Evolutionary conservation across 1,284 basidiomycete species (phyloP), one percentile per base, ranked within the genome.

Genomic region (Malassezia pachydermatis): DNA sequence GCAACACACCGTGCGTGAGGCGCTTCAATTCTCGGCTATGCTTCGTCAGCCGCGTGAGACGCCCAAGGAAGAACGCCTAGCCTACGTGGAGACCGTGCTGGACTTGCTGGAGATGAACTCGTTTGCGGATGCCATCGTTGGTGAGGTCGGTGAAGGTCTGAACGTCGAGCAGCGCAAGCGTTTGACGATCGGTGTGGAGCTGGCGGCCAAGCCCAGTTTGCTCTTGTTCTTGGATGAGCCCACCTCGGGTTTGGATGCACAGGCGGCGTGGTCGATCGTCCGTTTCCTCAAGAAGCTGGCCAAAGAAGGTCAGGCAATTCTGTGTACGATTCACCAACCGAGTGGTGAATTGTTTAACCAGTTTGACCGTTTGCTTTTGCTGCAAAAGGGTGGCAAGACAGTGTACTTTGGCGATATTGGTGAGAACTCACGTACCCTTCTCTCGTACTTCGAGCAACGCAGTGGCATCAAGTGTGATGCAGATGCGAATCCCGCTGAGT

Each of bases 381-480:
- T 67, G 22, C 54, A 67, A 32, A 59, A 59, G 45, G 63, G 63
- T 5, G 59, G 62, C 14, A 55, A 62, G 45, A 58, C 57, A 9
- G 58, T 61, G 29, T 64, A 58, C 55, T 86, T 85, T 59, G 85
- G 84, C 19, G 80, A 86, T 48, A 72, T 86, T 14, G 85, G 85
- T 4, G 55, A 73, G 17, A 77, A 80, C 55, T 76, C 79, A 2
- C 72, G 70, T 24, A 78, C 75, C 0, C 67, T 86, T 30, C 78
- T 84, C 55, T 60, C 76, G 20, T 87, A 86, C 72, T 87, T 87
- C 58, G 80, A 84, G 63, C 62, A 64, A 22, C 78, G 80, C 24
- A 81, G 81, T 20, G 79, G 77, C 77, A 59, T 81, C 25, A 34
- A 44, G 28, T 67, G 65, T 36, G 48, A 44, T 3, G 44, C 50